Evolutionary conservation across 257 asterid species (phyloP), one percentile per base, ranked within the genome.

Genomic region (Echium plantagineum): DNA sequence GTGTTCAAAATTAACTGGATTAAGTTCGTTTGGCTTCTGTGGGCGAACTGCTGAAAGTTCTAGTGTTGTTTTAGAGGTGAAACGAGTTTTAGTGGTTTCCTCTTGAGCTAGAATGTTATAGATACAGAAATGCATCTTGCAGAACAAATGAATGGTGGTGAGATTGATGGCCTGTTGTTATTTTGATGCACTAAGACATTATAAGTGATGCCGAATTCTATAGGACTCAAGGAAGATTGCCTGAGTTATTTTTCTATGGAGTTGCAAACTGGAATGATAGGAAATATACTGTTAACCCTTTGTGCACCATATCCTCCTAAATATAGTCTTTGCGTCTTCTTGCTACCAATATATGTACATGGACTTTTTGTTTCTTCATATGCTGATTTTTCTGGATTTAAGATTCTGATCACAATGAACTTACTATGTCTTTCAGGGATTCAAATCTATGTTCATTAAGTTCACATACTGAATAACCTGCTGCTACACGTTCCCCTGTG

Each of bases 401-500:
- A 42, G 49, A 42, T 42, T 42, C 17, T 10, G 49, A 42, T 42
- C 49, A 42, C 49, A 42, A 1, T 10, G 0, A 42, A 12, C 12
- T 42, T 2, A 42, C 1, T 35, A 35, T 42, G 10, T 42, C 12
- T 42, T 42, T 10, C 10, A 10, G 13, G 49, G 49, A 13, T 42
- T 42, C 49, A 42, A 42, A 49, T 6, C 54, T 54, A 54, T 58
- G 6, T 7, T 8, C 26, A 6, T 19, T 42, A 12, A 15, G n/a
- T 20, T 32, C 59, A 60, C 60, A 24, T 31, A 51, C 24, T 38
- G 19, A 60, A 46, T 68, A 49, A 60, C 61, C 52, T 57, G 19
- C 60, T 28, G 74, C 59, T 58, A 51, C 65, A 64, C 63, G 65
- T 67, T 63, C 49, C 17, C 17, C 70, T 58, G 58, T 81, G 83